phyloP scores from a whole-genome alignment of 331 rosid genomes.

The Malus hybrid region DNA sequence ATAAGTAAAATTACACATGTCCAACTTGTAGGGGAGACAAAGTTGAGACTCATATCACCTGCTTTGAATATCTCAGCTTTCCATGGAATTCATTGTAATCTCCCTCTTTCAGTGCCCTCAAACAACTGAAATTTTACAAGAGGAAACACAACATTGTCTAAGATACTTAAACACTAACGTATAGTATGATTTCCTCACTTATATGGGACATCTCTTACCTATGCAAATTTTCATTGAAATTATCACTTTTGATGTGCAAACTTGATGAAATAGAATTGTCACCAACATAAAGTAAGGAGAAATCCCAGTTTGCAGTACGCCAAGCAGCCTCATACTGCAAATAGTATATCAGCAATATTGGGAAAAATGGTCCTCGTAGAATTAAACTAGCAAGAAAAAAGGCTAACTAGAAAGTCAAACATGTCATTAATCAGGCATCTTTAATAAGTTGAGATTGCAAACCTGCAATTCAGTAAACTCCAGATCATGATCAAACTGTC shows the following conservation, averaged over 20 bases:
- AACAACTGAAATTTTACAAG: conserved; percentile 48
- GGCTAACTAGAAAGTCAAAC: background rate
- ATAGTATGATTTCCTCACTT: background rate
- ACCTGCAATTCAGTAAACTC: conserved; percentile 83
- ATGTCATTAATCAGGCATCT: background rate
- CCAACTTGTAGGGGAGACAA: conserved; percentile 6
- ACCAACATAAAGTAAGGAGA: conserved; percentile 49
- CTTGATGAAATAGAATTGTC: conserved; percentile 30
- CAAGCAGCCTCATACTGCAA: conserved; percentile 89
- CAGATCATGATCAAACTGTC: conserved; percentile 64
- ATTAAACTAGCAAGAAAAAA: background rate
- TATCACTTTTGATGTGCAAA: conserved; percentile 36
- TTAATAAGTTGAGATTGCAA: background rate
- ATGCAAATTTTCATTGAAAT: conserved; percentile 78
- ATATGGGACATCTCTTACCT: conserved; percentile 38
- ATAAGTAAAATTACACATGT: conserved; percentile 13
- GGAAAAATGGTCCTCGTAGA: background rate
- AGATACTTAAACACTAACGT: background rate
- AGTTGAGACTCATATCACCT: conserved; percentile 42
- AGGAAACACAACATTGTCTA: background rate
- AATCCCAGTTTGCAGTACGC: conserved; percentile 97
- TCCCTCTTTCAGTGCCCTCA: conserved; percentile 85
- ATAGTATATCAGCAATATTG: background rate
- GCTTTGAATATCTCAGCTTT: conserved; percentile 70
- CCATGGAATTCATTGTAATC: conserved; percentile 46